Evolutionary conservation across 83 land plant genomes (phyloP).

Genomic region (Picea engelmannii): DNA sequence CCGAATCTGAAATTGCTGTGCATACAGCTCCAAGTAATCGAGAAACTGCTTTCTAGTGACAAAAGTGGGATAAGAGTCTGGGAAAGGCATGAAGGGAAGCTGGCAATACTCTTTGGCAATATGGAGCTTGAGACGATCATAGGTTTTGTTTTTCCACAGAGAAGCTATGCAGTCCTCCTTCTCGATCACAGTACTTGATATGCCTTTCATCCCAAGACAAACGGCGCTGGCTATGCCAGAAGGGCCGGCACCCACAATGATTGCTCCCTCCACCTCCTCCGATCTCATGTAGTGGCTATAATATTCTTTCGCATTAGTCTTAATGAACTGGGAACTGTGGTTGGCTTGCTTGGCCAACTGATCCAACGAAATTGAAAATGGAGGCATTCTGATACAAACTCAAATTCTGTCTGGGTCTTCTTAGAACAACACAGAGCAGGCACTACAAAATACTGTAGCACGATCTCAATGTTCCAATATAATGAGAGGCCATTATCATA

Average conservation of each 20-base stretch:
- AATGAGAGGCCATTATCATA: no score
- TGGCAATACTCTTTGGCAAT: slow-evolving; percentile 48
- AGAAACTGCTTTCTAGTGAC: slow-evolving; percentile 47
- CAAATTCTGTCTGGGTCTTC: no score
- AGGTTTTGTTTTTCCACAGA: slow-evolving; percentile 56
- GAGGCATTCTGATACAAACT: no score
- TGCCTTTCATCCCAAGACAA: slow-evolving; percentile 30
- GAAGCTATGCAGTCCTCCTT: slow-evolving; percentile 50
- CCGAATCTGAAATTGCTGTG: slow-evolving; percentile 23
- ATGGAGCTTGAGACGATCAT: slow-evolving; percentile 59
- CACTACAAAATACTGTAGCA: no score
- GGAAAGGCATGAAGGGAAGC: slow-evolving; percentile 47
- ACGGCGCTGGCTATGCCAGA: slow-evolving; percentile 53
- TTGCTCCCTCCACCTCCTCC: slow-evolving; percentile 39
- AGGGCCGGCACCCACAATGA: slow-evolving; percentile 57
- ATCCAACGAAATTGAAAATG: no score
- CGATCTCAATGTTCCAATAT: no score
- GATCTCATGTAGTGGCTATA: no score
- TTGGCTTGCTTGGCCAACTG: slow-evolving; percentile 14
- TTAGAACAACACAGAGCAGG: no score
- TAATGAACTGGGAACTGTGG: background rate
- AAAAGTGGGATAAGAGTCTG: slow-evolving; percentile 40
- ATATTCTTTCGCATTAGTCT: background rate
- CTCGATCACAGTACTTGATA: slow-evolving; percentile 39
- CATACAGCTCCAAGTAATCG: slow-evolving; percentile 33